These are phyloP conservation scores for Fusarium euwallaceae DNA, from an alignment of 2,329 filamentous ascomycete genomes.

Conservation along the genomic window DNA sequence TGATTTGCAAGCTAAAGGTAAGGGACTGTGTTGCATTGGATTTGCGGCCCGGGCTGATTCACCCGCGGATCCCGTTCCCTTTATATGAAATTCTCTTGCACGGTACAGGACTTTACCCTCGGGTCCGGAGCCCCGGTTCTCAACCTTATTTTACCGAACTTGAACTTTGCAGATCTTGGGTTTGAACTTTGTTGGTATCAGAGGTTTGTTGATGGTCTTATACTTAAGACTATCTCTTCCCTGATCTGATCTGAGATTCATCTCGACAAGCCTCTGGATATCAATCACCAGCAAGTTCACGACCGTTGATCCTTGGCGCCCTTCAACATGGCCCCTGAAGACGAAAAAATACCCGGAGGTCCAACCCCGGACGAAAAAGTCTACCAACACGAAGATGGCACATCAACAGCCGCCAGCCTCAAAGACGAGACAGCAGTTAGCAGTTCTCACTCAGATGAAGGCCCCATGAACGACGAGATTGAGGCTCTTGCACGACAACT, in stretches of 20 bases:
- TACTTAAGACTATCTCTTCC: background rate
- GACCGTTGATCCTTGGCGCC: background rate
- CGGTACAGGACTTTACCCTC: background rate
- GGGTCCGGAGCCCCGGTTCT: background rate
- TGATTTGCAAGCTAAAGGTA: background rate
- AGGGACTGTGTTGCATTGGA: background rate
- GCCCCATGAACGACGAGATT: slow-evolving; percentile 14
- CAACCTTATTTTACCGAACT: background rate
- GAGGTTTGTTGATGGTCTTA: background rate
- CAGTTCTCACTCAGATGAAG: background rate
- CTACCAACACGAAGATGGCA: background rate
- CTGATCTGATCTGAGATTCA: background rate
- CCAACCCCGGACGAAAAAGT: background rate
- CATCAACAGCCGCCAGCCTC: slow-evolving; percentile 18
- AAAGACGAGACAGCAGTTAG: background rate
- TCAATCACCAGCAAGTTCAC: background rate
- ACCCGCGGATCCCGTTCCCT: background rate
- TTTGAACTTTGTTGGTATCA: background rate
- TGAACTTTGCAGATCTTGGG: background rate
- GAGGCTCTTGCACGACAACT: slow-evolving; percentile 29
- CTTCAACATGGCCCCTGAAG: slow-evolving; percentile 4
- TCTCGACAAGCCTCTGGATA: background rate
- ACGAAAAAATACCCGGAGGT: background rate
- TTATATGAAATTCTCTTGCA: background rate
- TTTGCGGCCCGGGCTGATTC: background rate